A percentile compares a stretch with the other conserved stretches of the same genome.
phyloP scores from a whole-genome alignment of 2,329 filamentous ascomycete genomes.

The Aspergillus chevalieri region DNA sequence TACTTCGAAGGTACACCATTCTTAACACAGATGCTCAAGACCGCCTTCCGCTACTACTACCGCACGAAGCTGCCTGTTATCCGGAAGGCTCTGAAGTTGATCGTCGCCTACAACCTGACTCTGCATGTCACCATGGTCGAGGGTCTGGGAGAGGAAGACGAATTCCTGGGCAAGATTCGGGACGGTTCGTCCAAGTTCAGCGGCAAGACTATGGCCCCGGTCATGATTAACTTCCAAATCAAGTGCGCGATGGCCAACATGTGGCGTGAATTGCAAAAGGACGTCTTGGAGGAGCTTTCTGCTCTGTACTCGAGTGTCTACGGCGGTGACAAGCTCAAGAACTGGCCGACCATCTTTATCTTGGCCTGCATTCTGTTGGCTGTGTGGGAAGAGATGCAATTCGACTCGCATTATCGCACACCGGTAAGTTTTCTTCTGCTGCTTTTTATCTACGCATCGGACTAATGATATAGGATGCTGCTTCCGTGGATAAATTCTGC shows the following conservation, averaged over 20 bases:
- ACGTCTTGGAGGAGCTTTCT: slow-evolving; percentile 90
- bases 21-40: slow-evolving; percentile 93
- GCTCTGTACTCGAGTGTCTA: slow-evolving; percentile 94
- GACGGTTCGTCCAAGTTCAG: slow-evolving; percentile 80
- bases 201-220: slow-evolving; percentile 84
- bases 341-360: slow-evolving; percentile 99
- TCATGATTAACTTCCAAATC: slow-evolving; percentile 99
- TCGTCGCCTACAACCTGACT: slow-evolving; percentile 92
- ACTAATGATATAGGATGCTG: slow-evolving; percentile 51
- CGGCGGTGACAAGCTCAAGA: slow-evolving; percentile 93
- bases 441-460: not conserved
- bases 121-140: slow-evolving; percentile 92
- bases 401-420: slow-evolving; percentile 93
- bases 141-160: slow-evolving; percentile 73
- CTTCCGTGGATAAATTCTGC: slow-evolving; percentile 89
- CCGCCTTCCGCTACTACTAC: slow-evolving; percentile 84
- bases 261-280: slow-evolving; percentile 96
- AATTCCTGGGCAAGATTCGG: slow-evolving; percentile 74
- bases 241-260: slow-evolving; percentile 95
- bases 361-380: slow-evolving; percentile 85
- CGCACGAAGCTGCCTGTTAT: slow-evolving; percentile 85
- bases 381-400: slow-evolving; percentile 98
- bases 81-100: slow-evolving; percentile 89
- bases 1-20: slow-evolving; percentile 95
- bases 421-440: slow-evolving; percentile 40